Base-by-base conservation (phyloP, 768 basidiomycete species). In the Leccinum pellstonianum region DNA sequence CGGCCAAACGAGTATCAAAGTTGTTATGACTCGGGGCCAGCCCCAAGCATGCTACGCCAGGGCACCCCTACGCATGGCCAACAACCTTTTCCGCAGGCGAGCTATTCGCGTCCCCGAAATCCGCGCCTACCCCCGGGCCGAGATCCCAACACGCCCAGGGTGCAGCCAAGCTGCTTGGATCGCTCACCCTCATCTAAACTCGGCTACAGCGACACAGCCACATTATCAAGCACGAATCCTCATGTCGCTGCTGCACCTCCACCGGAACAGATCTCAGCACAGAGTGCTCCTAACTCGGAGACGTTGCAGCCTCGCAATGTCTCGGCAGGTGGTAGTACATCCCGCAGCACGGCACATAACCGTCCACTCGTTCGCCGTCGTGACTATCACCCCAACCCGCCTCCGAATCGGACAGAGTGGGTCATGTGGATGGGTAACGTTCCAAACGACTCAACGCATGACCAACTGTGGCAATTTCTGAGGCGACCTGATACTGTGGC, bases 391-490 rank as follows among this genome's bases (percentile, higher is more conserved):
- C 88, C 88, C 2, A 87, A 85, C 58, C 83, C 86, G 1, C 88
- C 89, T 12, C 76, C 84, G 11, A 80, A 90, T 55, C 83, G 92
- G 14, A 92, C 91, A 7, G 91, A 93, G 59, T 95, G 90, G 91
- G 94, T 94, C 1, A 93, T 95, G 91, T 97, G 95, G 95, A 87
- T 86, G 12, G 95, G 95, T 10, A 98, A 98, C 68, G 89, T 97
- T 3, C 91, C 92, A 3, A 80, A 81, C 5, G 91, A 95, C 66
- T 86, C 92, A 15, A 85, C 84, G 3, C 83, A 93, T 60, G 87
- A 93, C 64, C 95, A 97, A 68, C 78, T 97, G 4, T 91, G 88
- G 89, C 78, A 78, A 7, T 95, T 95, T 72, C 95, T 98, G 77
- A 87, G 81, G 62, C 68, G 73, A 52, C 61, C 69, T 8, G 58